Base-by-base conservation (phyloP, 305 asterid species). In the Striga hermonthica region DNA sequence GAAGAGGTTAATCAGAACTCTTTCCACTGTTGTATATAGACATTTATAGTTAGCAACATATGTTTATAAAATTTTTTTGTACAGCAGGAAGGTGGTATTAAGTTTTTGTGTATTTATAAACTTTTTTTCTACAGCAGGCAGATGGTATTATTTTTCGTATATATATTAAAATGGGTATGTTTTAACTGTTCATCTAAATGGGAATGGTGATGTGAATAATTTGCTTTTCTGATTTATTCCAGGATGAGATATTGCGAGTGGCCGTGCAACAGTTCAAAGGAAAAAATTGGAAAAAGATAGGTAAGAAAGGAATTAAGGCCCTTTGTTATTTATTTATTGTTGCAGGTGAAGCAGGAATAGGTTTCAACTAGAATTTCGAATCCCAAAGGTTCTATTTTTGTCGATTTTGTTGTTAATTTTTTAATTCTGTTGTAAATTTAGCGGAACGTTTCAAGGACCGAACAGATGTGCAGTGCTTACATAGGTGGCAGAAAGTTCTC, bases 401-500 rank as follows among this genome's bases (percentile, higher is more conserved):
- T 22, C 62, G 54, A 68, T 12, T 54, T 54, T 3, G 47, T 55
- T 54, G 15, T 44, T 39, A n/a, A 60, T 59, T 65, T 59, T 65
- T 69, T 8, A 57, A 56, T 37, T 69, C 43, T 62, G 37, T 12
- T 74, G 40, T 74, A 70, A 73, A 62, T 78, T 59, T 67, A 94
- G 99, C 98, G 79, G 98, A 88, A 81, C 89, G 96, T 77, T 91
- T 94, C 83, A 89, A 87, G 84, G 99, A 91, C 72, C 86, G 98
- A 62, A 89, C 98, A 50, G 98, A 91, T 88, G 98, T 91, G 56
- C 98, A 94, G 80, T 94, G 99, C 82, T 78, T 94, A 60, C 99
- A 94, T 78, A 81, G 99, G 81, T 94, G 99, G 99, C 99, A 94
- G 83, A 94, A 94, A 81, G 98, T 94, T 82, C 95, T 94, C 62